Base-by-base conservation (phyloP, 192 early-diverging fungal species). In the Podila verticillata region DNA sequence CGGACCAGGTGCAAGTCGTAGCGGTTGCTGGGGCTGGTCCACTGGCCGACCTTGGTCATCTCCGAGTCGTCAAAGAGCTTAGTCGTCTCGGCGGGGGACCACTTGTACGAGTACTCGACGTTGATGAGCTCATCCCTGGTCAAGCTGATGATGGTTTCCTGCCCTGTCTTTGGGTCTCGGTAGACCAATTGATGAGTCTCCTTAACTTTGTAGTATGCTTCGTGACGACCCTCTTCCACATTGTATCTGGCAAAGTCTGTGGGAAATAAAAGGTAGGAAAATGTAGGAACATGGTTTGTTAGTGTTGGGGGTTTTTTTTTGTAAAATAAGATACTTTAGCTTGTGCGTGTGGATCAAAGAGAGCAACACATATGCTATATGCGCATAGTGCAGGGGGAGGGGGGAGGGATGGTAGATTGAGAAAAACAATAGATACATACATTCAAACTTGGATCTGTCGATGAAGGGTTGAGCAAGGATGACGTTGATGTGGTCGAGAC, bases 81-180 rank as follows among this genome's bases (percentile, higher is more conserved):
- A 5, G 78, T 65, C 3, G 89, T 84, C 61, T 94, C 95, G 4
- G 54, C 66, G 2, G 65, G 48, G 20, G 85, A 86, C 71, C 93
- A 97, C 86, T 98, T 98, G 89, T 94, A 92, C 2, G 93, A 92
- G 66, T 94, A 94, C 81, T 97, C 97, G 51, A 98, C 82, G 74
- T 95, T 92, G 67, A 98, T 93, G 15, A 94, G 81, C 73, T 98
- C 97, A 49, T 89, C 93, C 63, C 90, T 86, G 24, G 83, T 79
- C 20, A 98, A 71, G 57, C 8, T 60, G 56, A 28, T 24, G 44
- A 30, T 22, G 32, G 30, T n/a, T 35, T 62, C 34, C 5, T 20
- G 39, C 3, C 2, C 39, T 3, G 31, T 64, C 8, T 68, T 30
- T 4, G 72, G 65, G 0, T 60, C 49, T 7, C 30, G 84, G 72